Conservation (phyloP, 108 stramenopile genomes). For the Chaetoceros muelleri region DNA sequence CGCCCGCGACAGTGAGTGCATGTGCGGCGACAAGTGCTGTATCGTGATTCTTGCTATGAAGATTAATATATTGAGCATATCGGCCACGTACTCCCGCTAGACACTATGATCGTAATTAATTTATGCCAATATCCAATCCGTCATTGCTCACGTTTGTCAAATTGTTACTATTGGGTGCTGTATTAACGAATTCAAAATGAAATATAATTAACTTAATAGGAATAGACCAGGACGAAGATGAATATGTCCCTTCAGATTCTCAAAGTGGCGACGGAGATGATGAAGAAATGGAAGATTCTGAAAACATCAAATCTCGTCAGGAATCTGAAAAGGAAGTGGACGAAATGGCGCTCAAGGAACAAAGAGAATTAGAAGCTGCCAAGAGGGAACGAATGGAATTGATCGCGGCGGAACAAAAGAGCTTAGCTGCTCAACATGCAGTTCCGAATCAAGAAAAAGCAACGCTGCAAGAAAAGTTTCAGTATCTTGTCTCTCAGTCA, state of each 20-base stretch:
- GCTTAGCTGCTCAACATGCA: slow-evolving; percentile 2
- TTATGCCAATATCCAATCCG: too few relatives aligned
- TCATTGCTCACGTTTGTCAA: too few relatives aligned
- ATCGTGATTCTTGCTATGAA: too few relatives aligned
- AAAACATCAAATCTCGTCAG: slow-evolving; percentile 4
- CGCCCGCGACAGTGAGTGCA: too few relatives aligned
- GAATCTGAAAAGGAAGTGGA: slow-evolving; percentile 8
- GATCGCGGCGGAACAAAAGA: slow-evolving; percentile 39
- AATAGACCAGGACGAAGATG: slow-evolving; percentile 18
- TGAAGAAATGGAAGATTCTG: slow-evolving; percentile 9
- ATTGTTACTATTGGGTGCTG: too few relatives aligned
- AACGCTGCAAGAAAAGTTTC: slow-evolving; percentile 39
- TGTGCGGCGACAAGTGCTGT: too few relatives aligned
- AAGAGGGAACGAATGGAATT: slow-evolving; percentile 57
- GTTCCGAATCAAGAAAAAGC: slow-evolving; percentile 10
- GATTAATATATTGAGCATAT: too few relatives aligned
- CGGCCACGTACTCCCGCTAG: too few relatives aligned
- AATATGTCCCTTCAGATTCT: slow-evolving; percentile 5
- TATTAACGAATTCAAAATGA: not conserved
- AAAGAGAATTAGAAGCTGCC: slow-evolving; percentile 53
- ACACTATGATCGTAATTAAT: too few relatives aligned
- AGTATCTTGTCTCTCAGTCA: slow-evolving; percentile 90
- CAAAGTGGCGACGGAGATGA: slow-evolving; percentile 16
- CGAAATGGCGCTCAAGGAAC: slow-evolving; percentile 19
- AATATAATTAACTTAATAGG: slow-evolving; percentile 19